These are phyloP conservation scores for Hygrocybe coccinea DNA, from an alignment of 768 basidiomycete genomes.

Conservation along the genomic window DNA sequence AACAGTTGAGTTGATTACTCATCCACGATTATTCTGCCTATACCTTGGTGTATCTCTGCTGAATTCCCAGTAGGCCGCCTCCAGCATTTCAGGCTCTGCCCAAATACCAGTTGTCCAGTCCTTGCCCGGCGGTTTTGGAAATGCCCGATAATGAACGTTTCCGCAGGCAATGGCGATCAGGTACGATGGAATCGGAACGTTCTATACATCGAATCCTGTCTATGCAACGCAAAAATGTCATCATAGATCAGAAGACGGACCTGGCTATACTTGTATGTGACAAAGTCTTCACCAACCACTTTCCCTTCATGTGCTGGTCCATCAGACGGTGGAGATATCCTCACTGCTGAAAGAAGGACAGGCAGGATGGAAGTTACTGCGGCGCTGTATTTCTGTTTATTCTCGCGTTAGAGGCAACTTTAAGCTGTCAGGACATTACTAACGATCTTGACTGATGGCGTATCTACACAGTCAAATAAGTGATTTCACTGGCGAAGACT, in stretches of 20 bases:
- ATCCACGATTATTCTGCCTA: background rate
- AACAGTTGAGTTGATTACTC: conserved; percentile 6
- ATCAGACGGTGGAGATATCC: conserved; percentile 67
- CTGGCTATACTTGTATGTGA: conserved; percentile 75
- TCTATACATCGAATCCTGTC: conserved; percentile 38
- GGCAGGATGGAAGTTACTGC: conserved; percentile 74
- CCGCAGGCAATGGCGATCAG: conserved; percentile 89
- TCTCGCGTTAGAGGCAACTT: background rate
- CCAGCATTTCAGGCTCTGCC: conserved; percentile 83
- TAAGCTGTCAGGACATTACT: conserved; percentile 14
- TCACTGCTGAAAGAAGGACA: conserved; percentile 78
- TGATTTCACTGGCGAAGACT: background rate
- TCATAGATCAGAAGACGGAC: conserved; percentile 32
- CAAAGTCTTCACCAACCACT: conserved; percentile 63
- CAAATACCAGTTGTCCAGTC: conserved; percentile 84
- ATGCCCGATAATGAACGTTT: conserved; percentile 68
- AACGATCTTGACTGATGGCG: conserved; percentile 81
- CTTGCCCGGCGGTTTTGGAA: conserved; percentile 54
- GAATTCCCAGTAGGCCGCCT: conserved; percentile 82
- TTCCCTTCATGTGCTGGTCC: conserved; percentile 72
- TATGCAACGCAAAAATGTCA: background rate
- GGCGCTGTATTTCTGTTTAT: conserved; percentile 73
- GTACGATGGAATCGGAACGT: conserved; percentile 83
- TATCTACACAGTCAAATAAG: conserved; percentile 45
- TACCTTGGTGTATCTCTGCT: conserved; percentile 78